Percentiles rank a stretch among this genome's conserved stretches.
Evolutionary conservation across 2,329 filamentous ascomycete genomes (phyloP).

Genomic region (Talaromyces atroroseus): DNA sequence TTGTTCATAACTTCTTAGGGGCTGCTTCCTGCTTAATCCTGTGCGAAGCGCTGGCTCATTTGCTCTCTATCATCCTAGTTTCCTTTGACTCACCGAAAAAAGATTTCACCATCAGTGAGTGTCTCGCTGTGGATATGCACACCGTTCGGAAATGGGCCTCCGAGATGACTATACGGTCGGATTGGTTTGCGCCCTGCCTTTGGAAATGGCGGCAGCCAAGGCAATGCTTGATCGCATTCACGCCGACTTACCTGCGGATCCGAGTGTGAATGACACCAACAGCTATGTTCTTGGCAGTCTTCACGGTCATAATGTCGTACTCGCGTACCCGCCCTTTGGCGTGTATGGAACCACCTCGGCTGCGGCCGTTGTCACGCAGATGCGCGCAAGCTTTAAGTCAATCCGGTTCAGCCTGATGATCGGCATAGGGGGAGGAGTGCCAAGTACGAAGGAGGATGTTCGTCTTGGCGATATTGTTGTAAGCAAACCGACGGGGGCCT

Average conservation of each 20-base stretch:
- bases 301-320: conserved; percentile 17
- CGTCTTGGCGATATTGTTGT: conserved; percentile 19
- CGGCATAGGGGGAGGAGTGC: conserved; percentile 19
- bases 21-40: no score
- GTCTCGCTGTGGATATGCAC: no score
- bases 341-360: conserved; percentile 17
- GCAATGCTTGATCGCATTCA: conserved; percentile 15
- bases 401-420: conserved; percentile 18
- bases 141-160: neutral
- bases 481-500: conserved; percentile 13
- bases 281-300: conserved; percentile 19
- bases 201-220: conserved; percentile 10
- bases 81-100: no score
- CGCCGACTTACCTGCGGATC: neutral
- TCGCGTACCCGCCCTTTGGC: conserved; percentile 17
- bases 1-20: no score
- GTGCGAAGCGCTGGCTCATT: no score
- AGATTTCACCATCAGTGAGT: no score
- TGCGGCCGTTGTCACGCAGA: conserved; percentile 14
- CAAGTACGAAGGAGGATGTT: conserved; percentile 16
- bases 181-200: conserved; percentile 12
- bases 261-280: conserved; percentile 14
- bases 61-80: no score
- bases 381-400: conserved; percentile 15
- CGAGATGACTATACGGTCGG: conserved; percentile 13